Conservation (phyloP, 441 rosid species). For the Pelargonium australe region DNA sequence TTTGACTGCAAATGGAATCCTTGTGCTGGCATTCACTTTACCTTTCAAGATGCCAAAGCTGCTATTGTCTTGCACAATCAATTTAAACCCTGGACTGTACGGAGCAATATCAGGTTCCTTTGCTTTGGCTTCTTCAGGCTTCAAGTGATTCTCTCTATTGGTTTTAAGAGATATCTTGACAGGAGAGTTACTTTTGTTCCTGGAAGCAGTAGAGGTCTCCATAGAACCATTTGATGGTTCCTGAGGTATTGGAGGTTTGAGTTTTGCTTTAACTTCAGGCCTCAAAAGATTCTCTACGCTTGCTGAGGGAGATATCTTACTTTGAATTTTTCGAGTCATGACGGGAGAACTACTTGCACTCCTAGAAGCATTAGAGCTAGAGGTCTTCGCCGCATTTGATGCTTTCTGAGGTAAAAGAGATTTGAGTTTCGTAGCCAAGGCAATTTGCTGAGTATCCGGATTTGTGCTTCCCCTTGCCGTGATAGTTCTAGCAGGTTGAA, state of each 20-base stretch:
- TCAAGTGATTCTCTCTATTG: not conserved
- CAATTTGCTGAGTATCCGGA: conserved; percentile 30
- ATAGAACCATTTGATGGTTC: no score
- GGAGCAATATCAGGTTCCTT: not conserved
- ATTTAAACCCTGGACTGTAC: not conserved
- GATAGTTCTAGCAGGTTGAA: conserved; percentile 37
- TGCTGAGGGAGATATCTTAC: conserved; percentile 27
- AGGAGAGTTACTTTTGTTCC: no score
- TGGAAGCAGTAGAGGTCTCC: no score
- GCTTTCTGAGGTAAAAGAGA: conserved; percentile 36
- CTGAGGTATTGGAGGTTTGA: no score
- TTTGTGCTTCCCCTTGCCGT: conserved; percentile 25
- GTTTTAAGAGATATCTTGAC: not conserved
- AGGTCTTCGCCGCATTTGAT: conserved; percentile 29
- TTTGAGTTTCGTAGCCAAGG: conserved; percentile 23
- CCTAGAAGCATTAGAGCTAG: conserved; percentile 30
- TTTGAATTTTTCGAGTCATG: conserved; percentile 38
- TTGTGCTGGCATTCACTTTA: conserved; percentile 14
- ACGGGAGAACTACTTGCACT: conserved; percentile 29
- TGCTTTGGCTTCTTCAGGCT: not conserved
- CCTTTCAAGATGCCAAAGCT: not conserved
- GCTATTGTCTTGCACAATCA: not conserved
- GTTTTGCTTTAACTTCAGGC: no score
- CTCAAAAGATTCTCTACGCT: no score
- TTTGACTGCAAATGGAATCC: conserved; percentile 25